Conservation (phyloP, 768 basidiomycete species). For the Kwoniella botswanensis region DNA sequence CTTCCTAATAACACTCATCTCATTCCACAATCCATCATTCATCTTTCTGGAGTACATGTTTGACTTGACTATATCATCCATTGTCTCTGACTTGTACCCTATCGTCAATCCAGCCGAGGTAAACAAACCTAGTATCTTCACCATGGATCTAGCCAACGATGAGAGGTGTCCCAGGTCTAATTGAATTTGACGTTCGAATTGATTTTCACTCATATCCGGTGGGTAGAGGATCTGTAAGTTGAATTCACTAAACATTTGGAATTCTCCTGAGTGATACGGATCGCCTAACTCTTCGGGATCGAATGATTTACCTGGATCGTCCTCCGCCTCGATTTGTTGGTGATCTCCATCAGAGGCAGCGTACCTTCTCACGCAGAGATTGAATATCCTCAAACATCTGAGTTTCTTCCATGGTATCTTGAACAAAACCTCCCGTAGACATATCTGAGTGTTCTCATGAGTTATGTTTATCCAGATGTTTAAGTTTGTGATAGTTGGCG, state of each 20-base stretch:
- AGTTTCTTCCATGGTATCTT: constrained; percentile 1
- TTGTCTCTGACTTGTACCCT: not conserved
- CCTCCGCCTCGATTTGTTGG: not conserved
- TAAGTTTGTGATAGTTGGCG: not conserved
- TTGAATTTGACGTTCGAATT: not conserved
- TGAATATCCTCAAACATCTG: not conserved
- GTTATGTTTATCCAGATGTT: not conserved
- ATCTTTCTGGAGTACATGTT: not conserved
- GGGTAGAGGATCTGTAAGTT: not conserved
- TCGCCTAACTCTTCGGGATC: not conserved
- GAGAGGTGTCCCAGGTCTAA: not conserved
- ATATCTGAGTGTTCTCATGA: not conserved
- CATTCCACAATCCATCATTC: not conserved
- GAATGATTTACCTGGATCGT: not conserved
- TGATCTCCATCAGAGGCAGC: not conserved
- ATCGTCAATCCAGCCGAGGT: not conserved
- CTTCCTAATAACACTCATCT: not conserved
- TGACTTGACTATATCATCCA: not conserved
- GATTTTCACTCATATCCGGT: not conserved
- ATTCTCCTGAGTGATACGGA: not conserved
- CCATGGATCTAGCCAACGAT: not conserved
- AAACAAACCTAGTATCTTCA: not conserved
- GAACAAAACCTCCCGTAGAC: not conserved
- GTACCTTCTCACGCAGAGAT: not conserved
- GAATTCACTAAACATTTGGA: not conserved